Percentiles rank a stretch among this genome's conserved stretches.
Conservation (phyloP, 257 asterid species). For the Asclepias syriaca region DNA sequence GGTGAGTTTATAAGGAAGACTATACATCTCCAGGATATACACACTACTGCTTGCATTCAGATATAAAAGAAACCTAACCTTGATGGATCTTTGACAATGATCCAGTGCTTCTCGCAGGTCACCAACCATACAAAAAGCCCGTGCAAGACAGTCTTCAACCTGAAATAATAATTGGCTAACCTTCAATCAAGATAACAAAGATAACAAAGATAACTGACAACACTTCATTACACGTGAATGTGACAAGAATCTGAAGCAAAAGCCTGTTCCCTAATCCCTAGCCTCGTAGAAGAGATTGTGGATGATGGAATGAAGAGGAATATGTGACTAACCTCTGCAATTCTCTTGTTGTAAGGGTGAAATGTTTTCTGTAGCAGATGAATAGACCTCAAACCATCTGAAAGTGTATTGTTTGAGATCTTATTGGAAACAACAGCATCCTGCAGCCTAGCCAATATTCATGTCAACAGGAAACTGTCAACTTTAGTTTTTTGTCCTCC, state of each 20-base stretch:
- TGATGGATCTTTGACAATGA: constrained; percentile 72
- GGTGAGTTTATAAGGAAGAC: not conserved
- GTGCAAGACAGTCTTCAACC: constrained; percentile 80
- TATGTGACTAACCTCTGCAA: constrained; percentile 62
- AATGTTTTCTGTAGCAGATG: constrained; percentile 33
- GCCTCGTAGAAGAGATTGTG: not conserved
- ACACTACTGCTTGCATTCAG: not conserved
- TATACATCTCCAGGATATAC: not conserved
- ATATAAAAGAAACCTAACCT: constrained; percentile 33
- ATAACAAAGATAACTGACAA: not conserved
- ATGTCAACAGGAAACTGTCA: constrained; percentile 5
- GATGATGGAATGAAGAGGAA: constrained; percentile 4
- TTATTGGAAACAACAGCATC: constrained; percentile 48
- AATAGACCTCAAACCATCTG: constrained; percentile 39
- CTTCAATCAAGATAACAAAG: not conserved
- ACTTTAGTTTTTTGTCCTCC: not conserved
- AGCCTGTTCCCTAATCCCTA: not conserved
- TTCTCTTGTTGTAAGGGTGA: constrained; percentile 77
- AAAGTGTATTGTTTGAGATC: constrained; percentile 27
- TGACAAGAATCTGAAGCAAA: not conserved
- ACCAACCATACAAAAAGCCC: constrained; percentile 66
- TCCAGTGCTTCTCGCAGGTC: constrained; percentile 53
- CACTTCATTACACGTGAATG: not conserved
- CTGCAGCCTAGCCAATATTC: constrained; percentile 50
- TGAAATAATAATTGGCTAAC: constrained; percentile 22